phyloP scores from a whole-genome alignment of 768 basidiomycete genomes.

The Leccinum sublutescens region DNA sequence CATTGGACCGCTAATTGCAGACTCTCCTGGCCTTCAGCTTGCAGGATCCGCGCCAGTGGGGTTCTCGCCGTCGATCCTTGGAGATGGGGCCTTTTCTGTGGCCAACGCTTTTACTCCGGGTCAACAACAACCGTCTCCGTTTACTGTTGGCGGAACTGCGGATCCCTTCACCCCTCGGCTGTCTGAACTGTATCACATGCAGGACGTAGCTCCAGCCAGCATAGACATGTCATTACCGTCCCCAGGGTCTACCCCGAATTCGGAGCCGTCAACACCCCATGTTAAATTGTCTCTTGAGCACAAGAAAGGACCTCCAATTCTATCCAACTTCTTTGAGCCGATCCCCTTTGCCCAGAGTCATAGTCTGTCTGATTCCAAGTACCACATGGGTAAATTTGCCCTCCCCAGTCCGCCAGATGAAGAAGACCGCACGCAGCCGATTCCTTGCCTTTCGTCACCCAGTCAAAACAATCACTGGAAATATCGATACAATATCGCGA shows the following conservation, averaged over 20 bases:
- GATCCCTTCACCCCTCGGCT: slow-evolving; percentile 22
- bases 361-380: slow-evolving; percentile 68
- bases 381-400: slow-evolving; percentile 68
- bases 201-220: slow-evolving; percentile 28
- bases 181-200: slow-evolving; percentile 23
- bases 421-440: slow-evolving; percentile 35
- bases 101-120: slow-evolving; percentile 21
- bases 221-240: slow-evolving; percentile 51
- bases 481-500: slow-evolving; percentile 53
- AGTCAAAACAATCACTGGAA: slow-evolving; percentile 42
- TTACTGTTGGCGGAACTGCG: slow-evolving; percentile 26
- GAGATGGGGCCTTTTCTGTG: slow-evolving; percentile 28
- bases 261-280: slow-evolving; percentile 52
- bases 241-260: slow-evolving; percentile 49
- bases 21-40: slow-evolving; percentile 31
- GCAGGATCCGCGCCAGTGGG: slow-evolving; percentile 33
- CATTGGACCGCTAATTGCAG: slow-evolving; percentile 16
- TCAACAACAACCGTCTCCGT: slow-evolving; percentile 31
- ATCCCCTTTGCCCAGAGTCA: slow-evolving; percentile 72
- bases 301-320: slow-evolving; percentile 14
- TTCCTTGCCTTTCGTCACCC: slow-evolving; percentile 20
- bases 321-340: slow-evolving; percentile 56
- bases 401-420: slow-evolving; percentile 64
- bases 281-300: slow-evolving; percentile 42
- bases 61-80: slow-evolving; percentile 34